phyloP scores from a whole-genome alignment of 768 basidiomycete genomes.

The Agrocybe praecox region DNA sequence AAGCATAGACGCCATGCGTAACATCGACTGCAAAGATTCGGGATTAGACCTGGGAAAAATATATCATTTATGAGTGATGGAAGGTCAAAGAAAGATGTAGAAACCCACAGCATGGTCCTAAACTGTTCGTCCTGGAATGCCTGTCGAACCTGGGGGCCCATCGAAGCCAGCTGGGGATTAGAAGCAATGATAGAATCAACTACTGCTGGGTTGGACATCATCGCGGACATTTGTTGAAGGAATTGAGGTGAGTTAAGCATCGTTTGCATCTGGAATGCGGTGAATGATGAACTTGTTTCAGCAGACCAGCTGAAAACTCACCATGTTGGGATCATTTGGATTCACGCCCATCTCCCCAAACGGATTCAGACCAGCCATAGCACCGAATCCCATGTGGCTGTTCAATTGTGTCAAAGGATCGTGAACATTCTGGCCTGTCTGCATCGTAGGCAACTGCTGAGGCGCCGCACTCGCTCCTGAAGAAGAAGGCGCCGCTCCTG shows the following conservation, averaged over 20 bases:
- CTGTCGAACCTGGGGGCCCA: conserved; percentile 81
- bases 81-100: conserved; percentile 2
- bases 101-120: conserved; percentile 70
- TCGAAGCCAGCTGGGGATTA: conserved; percentile 74
- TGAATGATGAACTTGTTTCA: not conserved
- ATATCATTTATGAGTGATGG: not conserved
- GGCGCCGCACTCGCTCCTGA: conserved; percentile 42
- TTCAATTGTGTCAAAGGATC: conserved; percentile 88
- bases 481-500: conserved; percentile 35
- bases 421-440: conserved; percentile 85
- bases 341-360: conserved; percentile 93
- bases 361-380: conserved; percentile 87
- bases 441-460: conserved; percentile 82
- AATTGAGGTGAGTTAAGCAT: conserved; percentile 90
- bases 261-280: conserved; percentile 59
- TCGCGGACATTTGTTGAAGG: conserved; percentile 81
- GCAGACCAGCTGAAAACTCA: conserved; percentile 32
- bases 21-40: conserved; percentile 70
- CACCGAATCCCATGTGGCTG: conserved; percentile 73
- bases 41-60: conserved; percentile 65
- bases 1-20: conserved; percentile 70
- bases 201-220: conserved; percentile 89
- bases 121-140: conserved; percentile 79
- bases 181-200: conserved; percentile 84
- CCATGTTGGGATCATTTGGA: conserved; percentile 93